These are phyloP conservation scores for Pezicula neosporulosa DNA, from an alignment of 2,329 filamentous ascomycete genomes.

Conservation along the genomic window DNA sequence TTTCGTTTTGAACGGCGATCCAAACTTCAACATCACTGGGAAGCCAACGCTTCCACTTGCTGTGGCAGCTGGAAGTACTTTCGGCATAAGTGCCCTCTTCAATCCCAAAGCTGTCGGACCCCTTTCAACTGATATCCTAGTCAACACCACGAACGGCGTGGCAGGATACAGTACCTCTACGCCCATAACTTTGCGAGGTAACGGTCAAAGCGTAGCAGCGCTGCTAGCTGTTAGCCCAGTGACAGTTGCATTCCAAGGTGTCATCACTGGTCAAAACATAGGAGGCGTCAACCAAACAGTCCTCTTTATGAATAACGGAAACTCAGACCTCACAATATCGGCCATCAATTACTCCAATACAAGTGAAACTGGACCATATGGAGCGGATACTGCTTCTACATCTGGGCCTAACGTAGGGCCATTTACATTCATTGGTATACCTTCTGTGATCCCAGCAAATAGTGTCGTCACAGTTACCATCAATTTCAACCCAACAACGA, in stretches of 20 bases:
- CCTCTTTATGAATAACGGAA: conserved; percentile 48
- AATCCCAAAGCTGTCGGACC: conserved; percentile 43
- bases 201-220: conserved; percentile 41
- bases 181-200: conserved; percentile 44
- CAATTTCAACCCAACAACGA: conserved; percentile 41
- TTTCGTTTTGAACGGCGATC: conserved; percentile 32
- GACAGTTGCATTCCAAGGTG: conserved; percentile 44
- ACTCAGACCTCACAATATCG: conserved; percentile 38
- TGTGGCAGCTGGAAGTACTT: conserved; percentile 33
- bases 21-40: conserved; percentile 33
- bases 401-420: conserved; percentile 38
- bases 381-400: conserved; percentile 29
- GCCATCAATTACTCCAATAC: conserved; percentile 40
- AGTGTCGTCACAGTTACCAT: conserved; percentile 37
- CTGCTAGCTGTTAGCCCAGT: conserved; percentile 45
- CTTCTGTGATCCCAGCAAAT: conserved; percentile 38
- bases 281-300: conserved; percentile 39
- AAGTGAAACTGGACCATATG: conserved; percentile 42
- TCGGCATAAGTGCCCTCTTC: conserved; percentile 43
- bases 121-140: conserved; percentile 41
- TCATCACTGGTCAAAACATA: conserved; percentile 40
- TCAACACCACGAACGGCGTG: conserved; percentile 44
- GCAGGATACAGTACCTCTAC: conserved; percentile 44
- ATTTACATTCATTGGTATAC: conserved; percentile 46
- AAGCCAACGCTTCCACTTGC: conserved; percentile 28